These are phyloP conservation scores for Hylodesmum podocarpum DNA, from an alignment of 306 rosid species.

Conservation along the genomic window DNA sequence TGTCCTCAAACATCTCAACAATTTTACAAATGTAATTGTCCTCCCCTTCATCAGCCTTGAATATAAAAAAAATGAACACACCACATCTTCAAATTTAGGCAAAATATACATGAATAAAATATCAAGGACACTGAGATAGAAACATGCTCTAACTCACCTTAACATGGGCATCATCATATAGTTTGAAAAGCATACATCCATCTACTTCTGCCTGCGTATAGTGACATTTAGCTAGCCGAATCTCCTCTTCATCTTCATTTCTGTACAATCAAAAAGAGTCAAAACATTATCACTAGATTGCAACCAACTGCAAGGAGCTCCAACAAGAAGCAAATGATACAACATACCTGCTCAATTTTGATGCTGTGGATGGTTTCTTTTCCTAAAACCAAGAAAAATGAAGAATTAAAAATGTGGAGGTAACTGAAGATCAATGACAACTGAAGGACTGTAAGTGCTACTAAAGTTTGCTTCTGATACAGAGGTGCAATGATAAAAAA, in stretches of 20 bases:
- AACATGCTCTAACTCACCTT: conserved; percentile 41
- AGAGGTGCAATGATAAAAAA: not conserved
- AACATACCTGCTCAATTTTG: conserved; percentile 21
- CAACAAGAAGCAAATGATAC: not conserved
- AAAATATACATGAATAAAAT: not conserved
- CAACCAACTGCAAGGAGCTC: not conserved
- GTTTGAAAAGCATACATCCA: conserved; percentile 38
- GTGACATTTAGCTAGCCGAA: conserved; percentile 47
- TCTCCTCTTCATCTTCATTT: conserved; percentile 37
- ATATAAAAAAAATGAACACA: not conserved
- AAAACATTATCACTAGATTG: not conserved
- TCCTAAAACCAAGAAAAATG: not conserved
- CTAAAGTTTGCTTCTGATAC: not conserved
- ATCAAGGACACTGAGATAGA: not conserved
- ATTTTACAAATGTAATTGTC: conserved; percentile 56
- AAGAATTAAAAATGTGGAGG: not conserved
- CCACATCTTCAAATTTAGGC: not conserved
- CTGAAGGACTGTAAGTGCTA: too few species aligned
- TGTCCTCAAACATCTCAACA: conserved; percentile 67
- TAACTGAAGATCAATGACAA: not conserved
- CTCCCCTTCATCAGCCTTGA: conserved; percentile 61
- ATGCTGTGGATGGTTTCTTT: not conserved
- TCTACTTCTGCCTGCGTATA: conserved; percentile 57
- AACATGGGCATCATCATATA: conserved; percentile 72
- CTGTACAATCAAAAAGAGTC: not conserved